Evolutionary conservation across 1,139 yeast genomes (phyloP).

Genomic region (Debaryomyces robertsiae): DNA sequence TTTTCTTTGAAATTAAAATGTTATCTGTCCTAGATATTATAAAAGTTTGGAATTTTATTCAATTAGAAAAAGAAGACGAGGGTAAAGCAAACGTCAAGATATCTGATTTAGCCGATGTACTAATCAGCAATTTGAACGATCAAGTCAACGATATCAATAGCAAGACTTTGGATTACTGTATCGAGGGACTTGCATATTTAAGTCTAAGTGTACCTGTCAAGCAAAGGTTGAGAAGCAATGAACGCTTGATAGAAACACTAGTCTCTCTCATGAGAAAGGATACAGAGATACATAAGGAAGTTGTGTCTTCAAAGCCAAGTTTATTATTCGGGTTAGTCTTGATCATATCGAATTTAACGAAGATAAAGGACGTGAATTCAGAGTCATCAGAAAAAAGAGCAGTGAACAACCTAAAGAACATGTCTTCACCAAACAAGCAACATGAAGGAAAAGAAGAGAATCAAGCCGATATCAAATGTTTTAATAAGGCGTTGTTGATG

Average conservation of each 20-base stretch:
- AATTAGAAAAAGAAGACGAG: slow-evolving; percentile 25
- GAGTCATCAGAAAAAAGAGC: slow-evolving; percentile 16
- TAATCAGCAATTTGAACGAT: slow-evolving; percentile 21
- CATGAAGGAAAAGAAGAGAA: slow-evolving; percentile 26
- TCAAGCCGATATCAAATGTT: slow-evolving; percentile 29
- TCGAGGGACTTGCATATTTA: slow-evolving; percentile 53
- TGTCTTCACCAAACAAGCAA: slow-evolving; percentile 31
- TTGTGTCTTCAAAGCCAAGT: slow-evolving; percentile 15
- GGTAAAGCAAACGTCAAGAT: slow-evolving; percentile 22
- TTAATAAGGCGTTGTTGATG: slow-evolving; percentile 32
- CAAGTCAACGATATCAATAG: slow-evolving; percentile 11
- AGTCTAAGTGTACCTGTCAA: slow-evolving; percentile 39
- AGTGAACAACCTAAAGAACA: slow-evolving; percentile 34
- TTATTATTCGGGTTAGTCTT: slow-evolving; percentile 41
- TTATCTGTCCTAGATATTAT: slow-evolving; percentile 38
- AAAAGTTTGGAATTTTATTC: slow-evolving; percentile 48
- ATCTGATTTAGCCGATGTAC: slow-evolving; percentile 22
- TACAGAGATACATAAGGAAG: slow-evolving; percentile 11
- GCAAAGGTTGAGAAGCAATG: slow-evolving; percentile 35
- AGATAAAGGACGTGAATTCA: slow-evolving; percentile 25
- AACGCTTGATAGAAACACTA: slow-evolving; percentile 26
- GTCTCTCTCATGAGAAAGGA: slow-evolving; percentile 17
- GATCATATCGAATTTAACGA: slow-evolving; percentile 40
- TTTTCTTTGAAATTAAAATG: slow-evolving; percentile 24
- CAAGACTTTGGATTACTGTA: slow-evolving; percentile 22